Conservation (phyloP, 768 basidiomycete genomes). For the Hericium rajendrae region DNA sequence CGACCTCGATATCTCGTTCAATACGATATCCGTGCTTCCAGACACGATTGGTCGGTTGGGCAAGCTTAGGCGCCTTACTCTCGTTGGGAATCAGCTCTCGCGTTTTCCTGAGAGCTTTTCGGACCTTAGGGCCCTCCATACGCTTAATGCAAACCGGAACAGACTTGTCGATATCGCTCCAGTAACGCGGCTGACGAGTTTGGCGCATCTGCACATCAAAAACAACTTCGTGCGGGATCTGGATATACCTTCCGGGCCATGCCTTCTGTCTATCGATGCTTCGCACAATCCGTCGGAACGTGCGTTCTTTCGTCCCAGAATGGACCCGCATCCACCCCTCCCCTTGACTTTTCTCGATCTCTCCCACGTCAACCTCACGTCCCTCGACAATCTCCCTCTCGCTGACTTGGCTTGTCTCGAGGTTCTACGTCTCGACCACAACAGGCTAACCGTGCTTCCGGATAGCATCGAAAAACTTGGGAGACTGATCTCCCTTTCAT, state of each 20-base stretch:
- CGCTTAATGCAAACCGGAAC: slow-evolving; percentile 83
- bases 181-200: slow-evolving; percentile 56
- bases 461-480: slow-evolving; percentile 70
- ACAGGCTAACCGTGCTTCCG: slow-evolving; percentile 75
- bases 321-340: slow-evolving; percentile 25
- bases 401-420: slow-evolving; percentile 64
- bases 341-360: slow-evolving; percentile 73
- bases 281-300: slow-evolving; percentile 72
- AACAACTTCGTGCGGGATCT: slow-evolving; percentile 77
- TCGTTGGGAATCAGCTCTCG: slow-evolving; percentile 77
- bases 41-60: slow-evolving; percentile 64
- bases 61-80: slow-evolving; percentile 59
- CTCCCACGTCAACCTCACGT: slow-evolving; percentile 80
- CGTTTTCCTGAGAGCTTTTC: slow-evolving; percentile 55
- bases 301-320: slow-evolving; percentile 24
- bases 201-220: slow-evolving; percentile 65
- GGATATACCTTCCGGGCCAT: slow-evolving; percentile 65
- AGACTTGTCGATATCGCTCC: slow-evolving; percentile 64
- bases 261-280: slow-evolving; percentile 56
- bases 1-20: slow-evolving; percentile 93
- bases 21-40: slow-evolving; percentile 74
- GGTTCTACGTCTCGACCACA: slow-evolving; percentile 71
- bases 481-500: slow-evolving; percentile 64
- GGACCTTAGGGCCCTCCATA: slow-evolving; percentile 49
- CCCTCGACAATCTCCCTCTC: slow-evolving; percentile 66